Evolutionary conservation across 73 alveolate genomes (phyloP), one percentile per base, ranked within the genome.

Genomic region (Symbiodinium pilosum): DNA sequence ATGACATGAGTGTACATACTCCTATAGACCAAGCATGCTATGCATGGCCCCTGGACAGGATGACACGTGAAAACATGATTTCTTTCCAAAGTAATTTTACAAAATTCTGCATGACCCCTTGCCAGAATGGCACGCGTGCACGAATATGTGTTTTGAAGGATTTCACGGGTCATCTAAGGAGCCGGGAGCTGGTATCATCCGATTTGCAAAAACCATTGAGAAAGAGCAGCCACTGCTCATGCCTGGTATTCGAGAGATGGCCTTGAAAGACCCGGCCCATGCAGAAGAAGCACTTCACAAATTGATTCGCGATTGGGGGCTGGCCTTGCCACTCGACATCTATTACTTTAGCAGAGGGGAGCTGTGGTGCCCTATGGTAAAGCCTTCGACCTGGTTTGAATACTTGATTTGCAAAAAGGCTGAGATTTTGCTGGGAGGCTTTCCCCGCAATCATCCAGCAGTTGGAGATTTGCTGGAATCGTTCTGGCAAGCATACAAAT

Each of bases 221-320:
- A 34, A 44, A 34, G 93, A 85, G 64, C 36, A 36, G 44, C 93
- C 93, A 16, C 44, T 38, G 9, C 30, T 59, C 21, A 34, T 85
- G 43, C 28, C 14, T 7, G 71, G 93, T 20, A 12, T 85, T 68
- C 47, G 54, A 20, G 47, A 43, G 11, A 43, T 85, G 77, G 24
- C 77, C 20, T 43, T 24, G n/a, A 38, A 43, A 4, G 43, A 85
- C 44, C 54, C 44, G 47, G 77, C 77, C 8, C 71, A 85, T 42
- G 73, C 93, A n/a, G 93, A 85, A 43, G 73, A 47, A 14, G 30
- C 81, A 44, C 77, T 85, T 7, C 93, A 85, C n/a, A 73, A 42
- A 26, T 44, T 85, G n/a, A 85, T 85, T 32, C 34, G 32, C n/a
- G 54, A 44, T 34, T 85, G 93, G 93, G 38, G 38, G 0, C 73